These are phyloP conservation scores for Kwoniella newhampshirensis DNA, from an alignment of 768 basidiomycete genomes.

Conservation along the genomic window DNA sequence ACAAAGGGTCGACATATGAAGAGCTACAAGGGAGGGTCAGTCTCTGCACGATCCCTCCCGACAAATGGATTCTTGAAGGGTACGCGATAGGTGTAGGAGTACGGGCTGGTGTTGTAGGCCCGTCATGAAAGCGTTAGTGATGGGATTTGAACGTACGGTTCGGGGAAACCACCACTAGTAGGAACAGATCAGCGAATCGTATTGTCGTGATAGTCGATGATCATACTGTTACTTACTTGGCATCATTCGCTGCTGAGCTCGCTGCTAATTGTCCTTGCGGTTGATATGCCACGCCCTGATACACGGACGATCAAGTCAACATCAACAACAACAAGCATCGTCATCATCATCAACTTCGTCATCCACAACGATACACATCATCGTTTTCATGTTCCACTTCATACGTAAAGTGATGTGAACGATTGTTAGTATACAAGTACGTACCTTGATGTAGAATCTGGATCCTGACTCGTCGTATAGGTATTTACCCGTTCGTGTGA, in stretches of 20 bases:
- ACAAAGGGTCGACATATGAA: constrained; percentile 76
- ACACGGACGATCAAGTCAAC: no score
- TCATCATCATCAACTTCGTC: neutral
- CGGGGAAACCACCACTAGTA: constrained; percentile 51
- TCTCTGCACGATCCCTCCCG: no score
- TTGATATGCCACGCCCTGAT: constrained; percentile 50
- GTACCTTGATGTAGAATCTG: constrained; percentile 82
- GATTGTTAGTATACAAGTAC: constrained; percentile 1
- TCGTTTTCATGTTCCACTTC: neutral
- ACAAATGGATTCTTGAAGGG: no score
- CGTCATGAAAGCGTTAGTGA: no score
- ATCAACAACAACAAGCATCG: constrained; percentile 3
- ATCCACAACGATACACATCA: neutral
- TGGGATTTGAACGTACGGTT: constrained; percentile 58
- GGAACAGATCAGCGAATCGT: neutral
- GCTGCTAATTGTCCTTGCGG: constrained; percentile 44
- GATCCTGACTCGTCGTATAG: constrained; percentile 73
- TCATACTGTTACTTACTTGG: constrained; percentile 39
- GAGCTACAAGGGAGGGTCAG: constrained; percentile 49
- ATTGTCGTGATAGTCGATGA: no score
- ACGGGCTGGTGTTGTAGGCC: no score
- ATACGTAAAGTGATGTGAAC: neutral
- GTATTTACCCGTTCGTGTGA: constrained; percentile 73
- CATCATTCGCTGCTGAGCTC: constrained; percentile 37
- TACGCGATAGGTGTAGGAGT: no score